Evolutionary conservation across 2,329 filamentous ascomycete species (phyloP), one percentile per base, ranked within the genome.

Genomic region (Chrysoporthe deuterocubensis): DNA sequence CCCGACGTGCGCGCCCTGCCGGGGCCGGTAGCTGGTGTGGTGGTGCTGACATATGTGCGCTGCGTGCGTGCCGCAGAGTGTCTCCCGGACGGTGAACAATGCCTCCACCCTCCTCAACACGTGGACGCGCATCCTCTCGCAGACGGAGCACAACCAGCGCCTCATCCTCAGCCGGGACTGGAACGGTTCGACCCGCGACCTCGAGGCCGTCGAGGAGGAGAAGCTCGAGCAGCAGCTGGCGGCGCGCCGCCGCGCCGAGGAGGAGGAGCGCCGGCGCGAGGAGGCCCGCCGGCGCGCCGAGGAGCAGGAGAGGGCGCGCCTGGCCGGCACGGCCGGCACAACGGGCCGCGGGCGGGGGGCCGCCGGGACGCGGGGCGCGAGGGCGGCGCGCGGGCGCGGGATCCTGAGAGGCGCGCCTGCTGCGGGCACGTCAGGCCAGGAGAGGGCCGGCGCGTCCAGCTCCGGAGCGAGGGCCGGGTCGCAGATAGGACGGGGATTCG

Each of bases 61-160:
- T 1, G 9, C 57, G 68, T 60, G 59, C 2, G n/a, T 9, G 26
- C 26, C 69, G 5, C 63, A 92, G 92, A 60, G 63, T 34, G 94
- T 98, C 46, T 91, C 91, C 65, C 87, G 87, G 70, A 97, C 96
- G 3, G 94, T 98, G 54, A 87, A 87, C 72, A 95, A 94, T 66
- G 94, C 96, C 3, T 96, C 94, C 16, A 92, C 92, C 1, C 87
- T 99, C 16, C 89, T 99, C 43, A 94, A 96, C 74, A 97, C 94
- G 18, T 99, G 95, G 95, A 97, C 94, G 9, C 90, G 94, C 64
- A 97, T 99, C 72, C 87, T 99, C 14, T 96, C 93, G 7, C 96
- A 99, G 79, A 97, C 96, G 4, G 96, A 99, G 80, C 96, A 99
- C 80, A 98, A 97, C 76, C 94, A 98, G 78, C 90, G 96, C 34